A percentile compares a stretch with the other conserved stretches of the same genome.
These are phyloP conservation scores for Ceratobasidium sp. DNA, from an alignment of 1,284 basidiomycete species.

Conservation along the genomic window DNA sequence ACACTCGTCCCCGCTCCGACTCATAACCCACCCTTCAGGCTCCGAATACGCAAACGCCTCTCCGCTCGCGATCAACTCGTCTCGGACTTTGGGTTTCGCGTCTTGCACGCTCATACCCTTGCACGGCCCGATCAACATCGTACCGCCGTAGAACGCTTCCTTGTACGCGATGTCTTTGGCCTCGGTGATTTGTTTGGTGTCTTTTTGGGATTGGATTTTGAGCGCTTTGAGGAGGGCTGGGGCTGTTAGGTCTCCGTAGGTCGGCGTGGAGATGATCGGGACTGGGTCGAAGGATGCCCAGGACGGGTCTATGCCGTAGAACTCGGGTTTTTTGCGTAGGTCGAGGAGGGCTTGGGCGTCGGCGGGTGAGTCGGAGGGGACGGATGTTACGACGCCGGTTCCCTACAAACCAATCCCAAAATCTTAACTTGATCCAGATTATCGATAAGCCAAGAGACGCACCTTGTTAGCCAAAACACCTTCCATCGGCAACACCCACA, in stretches of 20 bases:
- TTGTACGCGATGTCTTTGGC: conserved; percentile 99
- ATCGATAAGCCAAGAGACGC: too few relatives aligned
- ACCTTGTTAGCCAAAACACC: conserved; percentile 94
- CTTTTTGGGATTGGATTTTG: conserved; percentile 97
- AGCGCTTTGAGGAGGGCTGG: conserved; percentile 89
- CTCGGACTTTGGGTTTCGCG: conserved; percentile 91
- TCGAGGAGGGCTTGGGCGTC: conserved; percentile 94
- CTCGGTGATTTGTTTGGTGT: conserved; percentile 88
- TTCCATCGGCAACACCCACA: conserved; percentile 98
- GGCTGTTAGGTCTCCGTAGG: conserved; percentile 94
- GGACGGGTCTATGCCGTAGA: conserved; percentile 93
- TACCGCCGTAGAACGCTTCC: conserved; percentile 96
- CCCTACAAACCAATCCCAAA: too few relatives aligned
- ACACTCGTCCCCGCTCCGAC: conserved; percentile 94
- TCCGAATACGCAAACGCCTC: conserved; percentile 94
- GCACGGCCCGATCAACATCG: conserved; percentile 91
- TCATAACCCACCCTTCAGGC: conserved; percentile 93
- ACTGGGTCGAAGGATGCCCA: conserved; percentile 92
- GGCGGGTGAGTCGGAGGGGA: conserved; percentile 98
- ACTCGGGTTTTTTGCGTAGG: conserved; percentile 96
- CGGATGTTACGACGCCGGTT: conserved; percentile 98
- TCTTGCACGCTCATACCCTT: conserved; percentile 90
- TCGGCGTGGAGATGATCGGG: conserved; percentile 89
- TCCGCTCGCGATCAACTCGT: conserved; percentile 83
- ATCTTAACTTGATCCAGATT: too few relatives aligned